Evolutionary conservation across 2,329 filamentous ascomycete genomes (phyloP).

Genomic region (Trichoderma afroharzianum): DNA sequence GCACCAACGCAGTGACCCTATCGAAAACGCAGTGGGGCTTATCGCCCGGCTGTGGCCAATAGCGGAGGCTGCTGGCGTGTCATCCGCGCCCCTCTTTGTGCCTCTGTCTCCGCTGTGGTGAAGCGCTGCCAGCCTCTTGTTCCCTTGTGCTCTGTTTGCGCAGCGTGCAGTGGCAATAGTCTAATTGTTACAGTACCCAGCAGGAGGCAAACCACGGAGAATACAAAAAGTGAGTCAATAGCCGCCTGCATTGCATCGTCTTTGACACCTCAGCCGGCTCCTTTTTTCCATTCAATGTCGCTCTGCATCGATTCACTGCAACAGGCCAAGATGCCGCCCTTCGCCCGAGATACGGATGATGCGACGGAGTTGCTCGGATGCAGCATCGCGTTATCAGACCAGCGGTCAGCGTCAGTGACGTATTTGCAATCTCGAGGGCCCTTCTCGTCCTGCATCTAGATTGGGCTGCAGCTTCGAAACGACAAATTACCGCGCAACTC

Average conservation of each 20-base stretch:
- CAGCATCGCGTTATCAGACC: conserved; percentile 4
- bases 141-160: neutral
- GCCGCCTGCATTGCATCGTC: neutral
- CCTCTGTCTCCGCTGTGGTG: neutral
- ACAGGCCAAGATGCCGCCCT: neutral
- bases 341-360: neutral
- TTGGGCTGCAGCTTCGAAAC: neutral
- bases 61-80: conserved; percentile 1
- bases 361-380: neutral
- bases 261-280: neutral
- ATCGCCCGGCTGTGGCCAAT: neutral
- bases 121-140: neutral
- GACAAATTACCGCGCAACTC: neutral
- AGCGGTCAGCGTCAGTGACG: conserved; percentile 13
- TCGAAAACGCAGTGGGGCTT: conserved; percentile 21
- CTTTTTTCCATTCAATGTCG: neutral
- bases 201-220: neutral
- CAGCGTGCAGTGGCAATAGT: neutral
- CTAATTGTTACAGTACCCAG: neutral
- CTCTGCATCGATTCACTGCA: neutral
- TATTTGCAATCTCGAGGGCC: neutral
- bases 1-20: neutral
- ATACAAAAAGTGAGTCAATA: neutral
- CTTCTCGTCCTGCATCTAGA: neutral
- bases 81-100: conserved; percentile 3